phyloP scores from a whole-genome alignment of 106 monocot species.

The Gastrodia elata region DNA sequence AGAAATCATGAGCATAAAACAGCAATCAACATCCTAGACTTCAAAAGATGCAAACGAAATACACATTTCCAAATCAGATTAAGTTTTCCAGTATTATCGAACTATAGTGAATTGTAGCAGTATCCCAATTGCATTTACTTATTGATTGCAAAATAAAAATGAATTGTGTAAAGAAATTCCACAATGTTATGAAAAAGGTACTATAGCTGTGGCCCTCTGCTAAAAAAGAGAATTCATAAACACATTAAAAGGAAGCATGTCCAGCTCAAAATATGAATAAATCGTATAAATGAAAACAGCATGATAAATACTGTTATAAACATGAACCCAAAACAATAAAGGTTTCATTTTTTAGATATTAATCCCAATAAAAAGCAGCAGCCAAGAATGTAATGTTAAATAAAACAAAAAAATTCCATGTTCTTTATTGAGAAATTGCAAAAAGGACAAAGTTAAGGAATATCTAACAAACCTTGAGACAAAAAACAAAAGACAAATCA shows the following conservation, averaged over 20 bases:
- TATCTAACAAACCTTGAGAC: constrained; percentile 60
- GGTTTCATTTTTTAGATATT: not conserved
- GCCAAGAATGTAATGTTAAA: not conserved
- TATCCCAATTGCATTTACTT: not conserved
- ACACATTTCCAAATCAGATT: not conserved
- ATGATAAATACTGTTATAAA: not conserved
- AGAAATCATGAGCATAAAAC: not conserved
- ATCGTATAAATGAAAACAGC: not conserved
- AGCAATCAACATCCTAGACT: not conserved
- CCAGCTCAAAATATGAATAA: not conserved
- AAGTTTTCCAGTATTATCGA: not conserved
- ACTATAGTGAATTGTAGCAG: not conserved
- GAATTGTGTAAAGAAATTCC: not conserved
- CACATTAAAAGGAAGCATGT: not conserved
- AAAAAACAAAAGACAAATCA: constrained; percentile 79
- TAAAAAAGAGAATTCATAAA: not conserved
- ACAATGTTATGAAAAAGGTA: not conserved
- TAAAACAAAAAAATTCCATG: not conserved
- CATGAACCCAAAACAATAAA: not conserved
- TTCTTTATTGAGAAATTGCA: not conserved
- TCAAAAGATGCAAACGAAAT: not conserved
- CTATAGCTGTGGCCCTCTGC: not conserved
- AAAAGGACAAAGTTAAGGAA: constrained; percentile 5
- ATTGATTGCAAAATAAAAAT: not conserved
- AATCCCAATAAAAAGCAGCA: not conserved